Evolutionary conservation across 2,329 filamentous ascomycete species (phyloP), one percentile per base, ranked within the genome.

Genomic region (Chaetomiaceae sp.): DNA sequence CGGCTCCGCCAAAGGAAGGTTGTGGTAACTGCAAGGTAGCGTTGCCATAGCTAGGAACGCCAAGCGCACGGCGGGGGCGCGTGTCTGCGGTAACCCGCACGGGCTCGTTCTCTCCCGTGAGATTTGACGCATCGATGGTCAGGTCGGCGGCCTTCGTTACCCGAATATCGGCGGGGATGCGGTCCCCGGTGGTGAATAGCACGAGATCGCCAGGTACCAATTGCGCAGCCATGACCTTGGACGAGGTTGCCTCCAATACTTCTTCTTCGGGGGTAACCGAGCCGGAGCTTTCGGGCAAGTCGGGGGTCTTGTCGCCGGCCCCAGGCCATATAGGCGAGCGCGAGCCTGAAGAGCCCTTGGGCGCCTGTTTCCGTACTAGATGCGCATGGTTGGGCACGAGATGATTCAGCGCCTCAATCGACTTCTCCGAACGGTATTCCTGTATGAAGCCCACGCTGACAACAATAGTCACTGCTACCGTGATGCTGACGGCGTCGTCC

Each of bases 371-470:
- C 30, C 95, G 85, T 55, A 99, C 89, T n/a, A 97, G 77, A 72
- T 99, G 91, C 27, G 95, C 94, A 67, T 91, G 90, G 68, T 97
- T 95, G 25, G 94, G 95, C 0, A 99, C 92, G 23, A 99, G 75
- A 63, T 94, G 89, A 66, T 88, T 96, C 61, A 99, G 75, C 18
- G 94, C 94, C 70, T 99, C 94, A 60, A 99, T 84, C 2, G 92
- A 97, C 71, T 99, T 95, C 68, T 99, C 94, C 7, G 94, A 97
- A 54, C 94, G 81, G 69, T 99, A 99, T 71, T 99, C 94, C 68
- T 99, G 94, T 48, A 97, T 84, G 63, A 99, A 99, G 2, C 92
- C 94, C 37, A 99, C 94, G 0, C 87, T 87, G 21, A 99, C 91
- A 5, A 99, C 94, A 62, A 99, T 99, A 23, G 91, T 96, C 20